Evolutionary conservation across 2,329 filamentous ascomycete genomes (phyloP).

Genomic region (Endoconidiophora polonica): DNA sequence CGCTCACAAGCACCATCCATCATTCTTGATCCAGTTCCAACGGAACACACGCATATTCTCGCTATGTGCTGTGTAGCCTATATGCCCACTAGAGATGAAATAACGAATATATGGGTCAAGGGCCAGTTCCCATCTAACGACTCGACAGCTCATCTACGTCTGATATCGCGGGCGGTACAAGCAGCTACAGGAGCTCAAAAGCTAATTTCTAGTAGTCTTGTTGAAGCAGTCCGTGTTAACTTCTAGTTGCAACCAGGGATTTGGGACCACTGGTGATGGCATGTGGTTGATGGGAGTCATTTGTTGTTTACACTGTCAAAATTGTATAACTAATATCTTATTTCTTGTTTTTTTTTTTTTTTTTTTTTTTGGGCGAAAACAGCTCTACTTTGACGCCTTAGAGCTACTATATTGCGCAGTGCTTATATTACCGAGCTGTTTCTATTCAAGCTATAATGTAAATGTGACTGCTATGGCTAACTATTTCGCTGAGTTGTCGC

Average conservation of each 20-base stretch:
- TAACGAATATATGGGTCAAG: constrained; percentile 90
- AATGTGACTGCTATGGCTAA: too few relatives aligned
- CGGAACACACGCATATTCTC: constrained; percentile 59
- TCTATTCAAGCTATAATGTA: too few relatives aligned
- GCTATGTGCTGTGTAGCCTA: constrained; percentile 86
- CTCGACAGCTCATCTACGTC: constrained; percentile 18
- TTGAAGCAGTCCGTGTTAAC: constrained; percentile 20
- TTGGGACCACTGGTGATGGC: neutral
- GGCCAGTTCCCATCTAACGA: constrained; percentile 37
- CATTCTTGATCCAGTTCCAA: constrained; percentile 67
- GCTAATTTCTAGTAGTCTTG: constrained; percentile 20
- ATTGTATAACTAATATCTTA: neutral
- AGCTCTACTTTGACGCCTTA: too few relatives aligned
- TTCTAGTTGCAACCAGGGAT: neutral
- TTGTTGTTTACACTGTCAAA: neutral
- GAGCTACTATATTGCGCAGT: too few relatives aligned
- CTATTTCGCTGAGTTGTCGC: too few relatives aligned
- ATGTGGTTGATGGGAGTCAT: neutral
- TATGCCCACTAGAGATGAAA: constrained; percentile 69
- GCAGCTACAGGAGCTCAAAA: constrained; percentile 24
- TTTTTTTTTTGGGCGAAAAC: neutral
- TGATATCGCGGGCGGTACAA: constrained; percentile 26
- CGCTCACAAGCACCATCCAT: constrained; percentile 25
- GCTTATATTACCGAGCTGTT: too few relatives aligned
- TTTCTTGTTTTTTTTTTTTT: neutral